Evolutionary conservation across 1,139 yeast species (phyloP), one percentile per base, ranked within the genome.

Genomic region (Yamadazyma sp.): DNA sequence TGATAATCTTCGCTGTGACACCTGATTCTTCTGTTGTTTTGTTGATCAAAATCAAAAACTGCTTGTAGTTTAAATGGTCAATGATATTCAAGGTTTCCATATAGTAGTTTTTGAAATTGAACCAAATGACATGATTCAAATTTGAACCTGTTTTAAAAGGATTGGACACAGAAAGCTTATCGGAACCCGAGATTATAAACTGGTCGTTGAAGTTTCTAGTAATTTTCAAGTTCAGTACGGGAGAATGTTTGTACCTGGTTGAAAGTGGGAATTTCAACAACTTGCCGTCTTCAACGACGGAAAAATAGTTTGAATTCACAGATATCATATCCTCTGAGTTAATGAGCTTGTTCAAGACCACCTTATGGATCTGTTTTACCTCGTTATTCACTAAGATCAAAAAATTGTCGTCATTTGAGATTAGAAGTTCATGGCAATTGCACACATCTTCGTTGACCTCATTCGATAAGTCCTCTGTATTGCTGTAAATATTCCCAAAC

Each of bases 51-150:
- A 72, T 53, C 42, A 72, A 50, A 42, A 56, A 67, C 46, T 64
- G 67, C 26, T 54, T 51, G 42, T 57, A 64, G 69, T 70, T 67
- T 36, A 68, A 55, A 38, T 69, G 75, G 37, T 59, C 46, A 2
- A 65, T 51, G 5, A 72, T 60, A 39, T 69, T 69, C 42, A 69
- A 53, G 2, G 61, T 43, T 29, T 66, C 73, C 41, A 62, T 50
- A 33, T 57, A 61, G 44, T 59, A 61, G 44, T 66, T 64, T 30
- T 56, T 57, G 41, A 68, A 69, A 43, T 65, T 65, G 46, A 60
- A 70, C 77, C 77, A 72, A 11, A 70, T 46, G 4, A 66, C 50
- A 42, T 71, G 76, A 44, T 66, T 64, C 10, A 53, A 46, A 26
- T 58, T 58, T 15, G 47, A 50, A 1, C 58, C 55, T 2, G 52